Conservation (phyloP, 1,284 basidiomycete genomes). For the Apiotrichum sp. region DNA sequence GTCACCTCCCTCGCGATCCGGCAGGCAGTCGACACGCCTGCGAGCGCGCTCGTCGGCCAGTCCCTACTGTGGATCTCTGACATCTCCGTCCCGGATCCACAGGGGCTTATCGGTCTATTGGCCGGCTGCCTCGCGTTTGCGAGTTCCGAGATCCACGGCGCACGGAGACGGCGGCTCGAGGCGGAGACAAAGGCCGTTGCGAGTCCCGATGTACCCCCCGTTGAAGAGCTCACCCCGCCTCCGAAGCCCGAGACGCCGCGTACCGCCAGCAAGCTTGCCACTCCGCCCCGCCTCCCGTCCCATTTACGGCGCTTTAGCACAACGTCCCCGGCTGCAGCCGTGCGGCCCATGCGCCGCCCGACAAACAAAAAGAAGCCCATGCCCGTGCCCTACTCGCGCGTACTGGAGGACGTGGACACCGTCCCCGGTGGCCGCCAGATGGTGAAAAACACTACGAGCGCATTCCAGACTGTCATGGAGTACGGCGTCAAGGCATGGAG, state of each 20-base stretch:
- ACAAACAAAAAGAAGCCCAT: neutral
- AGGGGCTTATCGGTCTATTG: constrained; percentile 36
- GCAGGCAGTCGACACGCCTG: constrained; percentile 25
- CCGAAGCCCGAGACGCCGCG: neutral
- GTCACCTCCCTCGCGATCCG: constrained; percentile 43
- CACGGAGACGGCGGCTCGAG: neutral
- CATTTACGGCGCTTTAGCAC: neutral
- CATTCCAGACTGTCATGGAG: neutral
- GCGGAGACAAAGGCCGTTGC: neutral
- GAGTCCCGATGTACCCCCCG: neutral
- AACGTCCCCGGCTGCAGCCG: neutral
- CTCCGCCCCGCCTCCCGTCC: too few relatives aligned
- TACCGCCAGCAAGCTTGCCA: too few relatives aligned
- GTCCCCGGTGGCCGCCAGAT: neutral
- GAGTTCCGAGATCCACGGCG: neutral
- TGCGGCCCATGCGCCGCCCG: neutral
- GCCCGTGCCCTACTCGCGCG: neutral
- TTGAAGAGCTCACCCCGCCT: neutral
- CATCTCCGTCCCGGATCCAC: constrained; percentile 41
- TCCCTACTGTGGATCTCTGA: constrained; percentile 40
- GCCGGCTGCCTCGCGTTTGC: constrained; percentile 37
- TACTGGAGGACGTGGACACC: neutral
- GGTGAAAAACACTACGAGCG: neutral
- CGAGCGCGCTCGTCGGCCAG: constrained; percentile 31
- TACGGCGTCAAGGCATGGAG: neutral